phyloP scores from a whole-genome alignment of 1,284 basidiomycete species.

The Moniliella sp. region DNA sequence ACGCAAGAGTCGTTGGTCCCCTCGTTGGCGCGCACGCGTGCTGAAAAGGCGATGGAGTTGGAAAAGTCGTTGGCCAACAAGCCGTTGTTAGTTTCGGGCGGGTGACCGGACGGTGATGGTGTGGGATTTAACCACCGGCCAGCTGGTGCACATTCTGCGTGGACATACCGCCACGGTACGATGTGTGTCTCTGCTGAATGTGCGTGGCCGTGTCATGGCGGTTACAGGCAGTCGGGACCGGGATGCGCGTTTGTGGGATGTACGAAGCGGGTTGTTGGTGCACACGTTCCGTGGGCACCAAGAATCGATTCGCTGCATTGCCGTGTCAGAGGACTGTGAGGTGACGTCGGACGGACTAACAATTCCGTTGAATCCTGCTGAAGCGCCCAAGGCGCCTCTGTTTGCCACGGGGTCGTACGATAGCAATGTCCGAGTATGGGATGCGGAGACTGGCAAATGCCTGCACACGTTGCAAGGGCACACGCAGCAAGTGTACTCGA shows the following conservation, averaged over 20 bases:
- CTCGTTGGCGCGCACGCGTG: no score
- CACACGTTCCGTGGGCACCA: slow-evolving; percentile 58
- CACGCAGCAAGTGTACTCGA: slow-evolving; percentile 71
- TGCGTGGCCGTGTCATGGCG: slow-evolving; percentile 66
- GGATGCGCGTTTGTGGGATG: slow-evolving; percentile 66
- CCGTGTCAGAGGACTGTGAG: slow-evolving; percentile 53
- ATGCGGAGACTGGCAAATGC: slow-evolving; percentile 41
- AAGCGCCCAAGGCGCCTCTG: no score
- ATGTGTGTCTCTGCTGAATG: no score
- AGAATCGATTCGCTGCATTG: slow-evolving; percentile 65
- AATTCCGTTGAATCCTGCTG: no score
- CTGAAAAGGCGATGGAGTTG: no score
- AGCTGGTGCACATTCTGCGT: slow-evolving; percentile 56
- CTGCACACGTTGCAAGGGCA: slow-evolving; percentile 69
- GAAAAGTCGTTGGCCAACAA: no score
- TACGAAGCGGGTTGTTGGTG: slow-evolving; percentile 52
- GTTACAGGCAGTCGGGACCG: slow-evolving; percentile 67
- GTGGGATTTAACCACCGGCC: slow-evolving; percentile 67
- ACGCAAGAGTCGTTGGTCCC: no score
- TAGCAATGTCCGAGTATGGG: slow-evolving; percentile 39
- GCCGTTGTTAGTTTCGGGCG: no score
- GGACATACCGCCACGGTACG: slow-evolving; percentile 81
- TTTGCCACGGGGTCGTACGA: slow-evolving; percentile 80
- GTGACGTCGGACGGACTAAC: no score
- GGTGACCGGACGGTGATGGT: slow-evolving; percentile 67